Evolutionary conservation across 2,329 filamentous ascomycete species (phyloP), one percentile per base, ranked within the genome.

Genomic region (Calonectria montana): DNA sequence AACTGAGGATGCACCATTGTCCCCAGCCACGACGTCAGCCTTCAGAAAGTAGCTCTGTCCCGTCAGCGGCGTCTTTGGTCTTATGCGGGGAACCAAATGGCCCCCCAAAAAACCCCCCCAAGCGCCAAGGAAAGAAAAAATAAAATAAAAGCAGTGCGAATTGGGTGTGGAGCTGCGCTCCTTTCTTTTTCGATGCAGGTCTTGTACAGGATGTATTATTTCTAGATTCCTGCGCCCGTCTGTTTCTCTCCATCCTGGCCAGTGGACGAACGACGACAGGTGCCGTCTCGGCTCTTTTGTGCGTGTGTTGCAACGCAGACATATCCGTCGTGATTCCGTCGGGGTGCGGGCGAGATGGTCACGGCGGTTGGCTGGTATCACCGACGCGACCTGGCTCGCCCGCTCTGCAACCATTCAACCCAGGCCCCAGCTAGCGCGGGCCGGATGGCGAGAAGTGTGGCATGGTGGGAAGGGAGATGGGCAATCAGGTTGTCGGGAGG

Each of bases 331-430:
- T 55, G 67, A 65, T n/a, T 62, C 43, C 68, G 43, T 67, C 21
- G 69, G 65, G 45, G 65, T 37, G 66, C 61, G 61, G 61, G 41
- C 57, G 29, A 61, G 41, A 39, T 65, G 31, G 50, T 65, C 65
- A 37, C 59, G 55, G 50, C 41, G 53, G 66, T 62, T 72, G 70
- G 66, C 61, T 72, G 62, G 66, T 72, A 72, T 69, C 70, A 72
- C 70, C 70, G 70, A 72, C 37, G 41, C 25, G 25, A 41, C 66
- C 61, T 47, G 65, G 61, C 53, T 69, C 66, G 37, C 37, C 66
- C 66, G 62, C 61, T 63, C 70, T 69, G 66, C 70, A 69, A 63
- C 66, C 61, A 53, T 62, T 63, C 55, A 65, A 55, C 50, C 37
- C 21, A 27, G 65, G 29, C 21, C 66, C 70, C 65, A 45, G 62